These are phyloP conservation scores for Aspergillus haitiensis DNA, from an alignment of 495 filamentous ascomycete genomes.

Conservation along the genomic window DNA sequence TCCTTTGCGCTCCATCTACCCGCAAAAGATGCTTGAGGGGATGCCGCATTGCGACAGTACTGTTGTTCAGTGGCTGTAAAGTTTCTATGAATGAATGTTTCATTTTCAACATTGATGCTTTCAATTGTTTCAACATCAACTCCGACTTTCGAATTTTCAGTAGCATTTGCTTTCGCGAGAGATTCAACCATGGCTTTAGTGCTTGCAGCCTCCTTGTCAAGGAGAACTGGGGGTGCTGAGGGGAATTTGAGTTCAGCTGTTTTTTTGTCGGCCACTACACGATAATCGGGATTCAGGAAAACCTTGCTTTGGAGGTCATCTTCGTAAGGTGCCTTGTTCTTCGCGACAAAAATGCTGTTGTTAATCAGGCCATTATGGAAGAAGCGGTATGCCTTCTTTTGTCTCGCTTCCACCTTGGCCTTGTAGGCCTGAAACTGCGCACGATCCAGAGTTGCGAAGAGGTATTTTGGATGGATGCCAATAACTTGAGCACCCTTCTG, in stretches of 20 bases:
- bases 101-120: slow-evolving; percentile 85
- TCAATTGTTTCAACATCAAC: slow-evolving; percentile 87
- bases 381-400: slow-evolving; percentile 98
- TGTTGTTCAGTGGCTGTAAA: slow-evolving; percentile 80
- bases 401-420: slow-evolving; percentile 81
- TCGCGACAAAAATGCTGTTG: slow-evolving; percentile 95
- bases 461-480: slow-evolving; percentile 93
- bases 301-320: slow-evolving; percentile 82
- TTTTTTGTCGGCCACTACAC: slow-evolving; percentile 82
- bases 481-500: slow-evolving; percentile 98
- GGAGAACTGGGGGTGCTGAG: slow-evolving; percentile 57
- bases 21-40: slow-evolving; percentile 81
- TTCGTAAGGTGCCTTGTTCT: slow-evolving; percentile 84
- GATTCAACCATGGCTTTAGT: slow-evolving; percentile 78
- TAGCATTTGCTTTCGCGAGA: slow-evolving; percentile 69
- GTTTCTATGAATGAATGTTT: slow-evolving; percentile 92
- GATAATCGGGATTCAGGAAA: slow-evolving; percentile 93
- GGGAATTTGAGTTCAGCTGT: slow-evolving; percentile 74
- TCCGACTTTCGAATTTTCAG: slow-evolving; percentile 77
- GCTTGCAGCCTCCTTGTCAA: slow-evolving; percentile 53
- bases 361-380: slow-evolving; percentile 97
- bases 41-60: slow-evolving; percentile 78
- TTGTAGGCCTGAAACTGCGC: slow-evolving; percentile 79
- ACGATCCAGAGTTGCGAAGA: slow-evolving; percentile 91
- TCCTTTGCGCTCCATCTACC: slow-evolving; percentile 97